Evolutionary conservation across 2,329 filamentous ascomycete genomes (phyloP).

Genomic region (Lomentospora prolificans): DNA sequence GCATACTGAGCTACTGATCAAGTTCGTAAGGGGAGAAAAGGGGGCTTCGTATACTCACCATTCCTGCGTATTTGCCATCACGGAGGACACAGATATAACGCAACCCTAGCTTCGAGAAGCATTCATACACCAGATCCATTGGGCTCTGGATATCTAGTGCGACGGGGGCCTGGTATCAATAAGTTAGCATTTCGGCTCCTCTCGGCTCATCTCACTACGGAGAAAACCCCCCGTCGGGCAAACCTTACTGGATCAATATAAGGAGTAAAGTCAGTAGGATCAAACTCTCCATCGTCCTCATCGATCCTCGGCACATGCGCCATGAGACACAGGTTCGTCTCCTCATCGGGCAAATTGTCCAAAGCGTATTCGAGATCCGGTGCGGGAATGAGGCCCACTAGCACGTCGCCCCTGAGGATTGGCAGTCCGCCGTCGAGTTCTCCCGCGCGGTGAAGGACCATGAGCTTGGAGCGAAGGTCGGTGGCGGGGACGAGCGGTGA

Average conservation of each 20-base stretch:
- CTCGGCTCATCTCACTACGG: slow-evolving; percentile 12
- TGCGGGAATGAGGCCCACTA: slow-evolving; percentile 86
- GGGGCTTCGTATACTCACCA: slow-evolving; percentile 47
- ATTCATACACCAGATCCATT: slow-evolving; percentile 93
- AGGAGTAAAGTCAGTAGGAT: slow-evolving; percentile 76
- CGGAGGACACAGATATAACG: slow-evolving; percentile 84
- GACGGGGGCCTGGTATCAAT: slow-evolving; percentile 57
- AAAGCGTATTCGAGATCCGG: slow-evolving; percentile 90
- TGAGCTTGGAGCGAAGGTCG: slow-evolving; percentile 70
- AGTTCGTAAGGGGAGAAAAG: neutral
- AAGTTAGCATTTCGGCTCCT: neutral
- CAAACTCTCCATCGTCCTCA: slow-evolving; percentile 46
- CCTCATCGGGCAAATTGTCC: slow-evolving; percentile 71
- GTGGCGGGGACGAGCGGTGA: slow-evolving; percentile 71
- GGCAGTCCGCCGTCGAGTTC: slow-evolving; percentile 89
- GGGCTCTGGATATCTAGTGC: slow-evolving; percentile 80
- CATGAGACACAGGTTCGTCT: slow-evolving; percentile 72
- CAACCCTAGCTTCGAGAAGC: slow-evolving; percentile 87
- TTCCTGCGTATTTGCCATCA: slow-evolving; percentile 76
- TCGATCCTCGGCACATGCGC: slow-evolving; percentile 54
- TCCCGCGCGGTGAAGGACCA: slow-evolving; percentile 71
- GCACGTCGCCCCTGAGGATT: slow-evolving; percentile 65
- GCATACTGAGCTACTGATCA: neutral
- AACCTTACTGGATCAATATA: slow-evolving; percentile 74
- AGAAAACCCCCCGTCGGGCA: too few relatives aligned